Base-by-base conservation (phyloP, 371 early-diverging fungal genomes). In the Chytridium lagenaria region DNA sequence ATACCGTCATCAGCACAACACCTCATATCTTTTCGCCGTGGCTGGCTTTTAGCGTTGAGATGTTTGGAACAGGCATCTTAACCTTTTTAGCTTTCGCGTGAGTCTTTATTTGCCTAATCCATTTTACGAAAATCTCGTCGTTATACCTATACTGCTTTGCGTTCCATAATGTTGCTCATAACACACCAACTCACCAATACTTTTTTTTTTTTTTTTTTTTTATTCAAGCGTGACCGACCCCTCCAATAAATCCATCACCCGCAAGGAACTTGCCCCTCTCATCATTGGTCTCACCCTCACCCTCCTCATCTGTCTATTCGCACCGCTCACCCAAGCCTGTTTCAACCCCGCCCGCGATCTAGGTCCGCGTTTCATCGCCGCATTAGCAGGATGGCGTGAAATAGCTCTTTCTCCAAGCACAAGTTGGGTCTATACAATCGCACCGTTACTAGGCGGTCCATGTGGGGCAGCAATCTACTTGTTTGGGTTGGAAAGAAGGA, bases 311-410 rank as follows among this genome's bases (percentile, higher is more conserved):
- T 44, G 52, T 89, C 88, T 66, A 81, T 89, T 74, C 83, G 90
- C 50, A 80, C 90, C 59, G 90, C 90, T 23, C 90, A 89, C 84
- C 0, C 72, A 68, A 49, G 80, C 75, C 39, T 34, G 67, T 50
- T 80, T 95, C 61, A 95, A 95, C 80, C 94, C 94, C 52, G 95
- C 95, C 22, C 90, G 95, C 75, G 95, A 95, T 83, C 78, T 95
- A 75, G 95, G 93, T 22, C 95, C 95, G 15, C 90, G 95, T 59
- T 73, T 93, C 26, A 92, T 94, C 77, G 90, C 93, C 44, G 81
- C 88, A 36, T 67, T 91, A 55, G 91, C 90, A 22, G 92, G 93
- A 23, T 95, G 92, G 88, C 93, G 94, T 36, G 50, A 75, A 26
- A 86, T 85, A 28, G 91, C 90, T 28, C 92, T 95, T 84, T 81